phyloP scores from a whole-genome alignment of 2,329 filamentous ascomycete genomes.

The Curvularia verruculosa region DNA sequence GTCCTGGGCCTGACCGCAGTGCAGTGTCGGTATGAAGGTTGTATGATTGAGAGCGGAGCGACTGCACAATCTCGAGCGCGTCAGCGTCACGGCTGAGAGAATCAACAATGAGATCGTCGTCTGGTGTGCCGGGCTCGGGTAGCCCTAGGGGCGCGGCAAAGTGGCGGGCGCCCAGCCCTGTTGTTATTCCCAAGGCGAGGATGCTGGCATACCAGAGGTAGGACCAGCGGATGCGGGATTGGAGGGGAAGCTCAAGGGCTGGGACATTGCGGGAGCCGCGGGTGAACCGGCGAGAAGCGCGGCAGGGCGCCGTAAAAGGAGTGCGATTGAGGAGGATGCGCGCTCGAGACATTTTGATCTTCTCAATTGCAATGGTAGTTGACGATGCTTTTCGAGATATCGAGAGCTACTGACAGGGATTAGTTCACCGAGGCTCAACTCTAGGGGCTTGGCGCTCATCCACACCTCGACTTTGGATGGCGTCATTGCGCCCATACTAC shows the following conservation, averaged over 20 bases:
- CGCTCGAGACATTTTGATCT: conserved; percentile 29
- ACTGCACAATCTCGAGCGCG: conserved; percentile 41
- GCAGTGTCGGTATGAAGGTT: conserved; percentile 34
- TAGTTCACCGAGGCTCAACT: conserved; percentile 31
- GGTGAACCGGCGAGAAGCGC: conserved; percentile 2
- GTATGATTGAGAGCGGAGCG: conserved; percentile 37
- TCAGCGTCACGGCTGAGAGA: conserved; percentile 38
- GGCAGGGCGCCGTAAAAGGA: conserved; percentile 8
- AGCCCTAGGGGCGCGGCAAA: conserved; percentile 36
- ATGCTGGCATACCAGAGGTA: conserved; percentile 44
- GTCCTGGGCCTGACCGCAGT: conserved; percentile 21
- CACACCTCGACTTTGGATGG: conserved; percentile 1
- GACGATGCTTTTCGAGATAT: neutral
- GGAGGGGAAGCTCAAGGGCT: conserved; percentile 20
- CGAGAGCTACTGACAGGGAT: neutral
- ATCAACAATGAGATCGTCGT: conserved; percentile 37
- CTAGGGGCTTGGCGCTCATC: conserved; percentile 30
- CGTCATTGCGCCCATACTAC: neutral
- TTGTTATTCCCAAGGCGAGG: conserved; percentile 31
- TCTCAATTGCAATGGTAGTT: conserved; percentile 7
- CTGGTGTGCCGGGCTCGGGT: conserved; percentile 34
- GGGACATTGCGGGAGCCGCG: conserved; percentile 9
- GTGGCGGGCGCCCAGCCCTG: conserved; percentile 33
- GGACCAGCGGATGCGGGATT: conserved; percentile 35
- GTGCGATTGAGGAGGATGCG: conserved; percentile 21